Conservation (phyloP, 306 rosid species). For the Vigna reflexopilosa region DNA sequence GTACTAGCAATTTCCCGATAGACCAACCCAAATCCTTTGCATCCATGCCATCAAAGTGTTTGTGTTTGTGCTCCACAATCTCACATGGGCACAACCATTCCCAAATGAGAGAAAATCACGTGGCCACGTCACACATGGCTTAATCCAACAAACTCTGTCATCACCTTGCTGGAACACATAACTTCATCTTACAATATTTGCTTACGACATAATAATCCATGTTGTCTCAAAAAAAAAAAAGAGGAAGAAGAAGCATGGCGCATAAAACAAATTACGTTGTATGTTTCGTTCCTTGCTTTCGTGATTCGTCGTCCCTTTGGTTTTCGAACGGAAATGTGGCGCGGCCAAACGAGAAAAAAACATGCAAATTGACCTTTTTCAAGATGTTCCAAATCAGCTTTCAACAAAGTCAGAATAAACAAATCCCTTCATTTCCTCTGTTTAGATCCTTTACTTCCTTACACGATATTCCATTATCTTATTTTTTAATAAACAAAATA, state of each 20-base stretch:
- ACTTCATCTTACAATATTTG: constrained; percentile 9
- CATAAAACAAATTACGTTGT: neutral
- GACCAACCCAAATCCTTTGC: constrained; percentile 28
- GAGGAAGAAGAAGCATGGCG: too few species aligned
- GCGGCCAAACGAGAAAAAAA: neutral
- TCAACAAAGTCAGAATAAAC: constrained; percentile 2
- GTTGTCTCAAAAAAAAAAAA: neutral
- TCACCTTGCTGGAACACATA: constrained; percentile 5
- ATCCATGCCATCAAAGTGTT: constrained; percentile 18
- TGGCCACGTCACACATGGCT: constrained; percentile 45
- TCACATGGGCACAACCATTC: constrained; percentile 43
- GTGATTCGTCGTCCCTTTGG: neutral
- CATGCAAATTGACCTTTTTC: neutral
- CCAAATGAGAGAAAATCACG: constrained; percentile 18
- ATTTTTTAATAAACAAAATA: neutral
- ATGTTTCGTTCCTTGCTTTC: neutral
- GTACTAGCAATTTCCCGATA: neutral
- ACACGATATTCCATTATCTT: too few species aligned
- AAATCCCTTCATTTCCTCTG: neutral
- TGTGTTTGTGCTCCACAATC: constrained; percentile 44
- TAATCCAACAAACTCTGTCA: constrained; percentile 29
- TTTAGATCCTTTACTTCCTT: neutral
- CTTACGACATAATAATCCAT: constrained; percentile 7
- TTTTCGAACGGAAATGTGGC: neutral
- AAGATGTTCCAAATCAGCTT: constrained; percentile 2